A percentile compares a stretch with the other conserved stretches of the same genome.
phyloP scores from a whole-genome alignment of 176 grass and related monocot species.

The Guadua angustifolia region DNA sequence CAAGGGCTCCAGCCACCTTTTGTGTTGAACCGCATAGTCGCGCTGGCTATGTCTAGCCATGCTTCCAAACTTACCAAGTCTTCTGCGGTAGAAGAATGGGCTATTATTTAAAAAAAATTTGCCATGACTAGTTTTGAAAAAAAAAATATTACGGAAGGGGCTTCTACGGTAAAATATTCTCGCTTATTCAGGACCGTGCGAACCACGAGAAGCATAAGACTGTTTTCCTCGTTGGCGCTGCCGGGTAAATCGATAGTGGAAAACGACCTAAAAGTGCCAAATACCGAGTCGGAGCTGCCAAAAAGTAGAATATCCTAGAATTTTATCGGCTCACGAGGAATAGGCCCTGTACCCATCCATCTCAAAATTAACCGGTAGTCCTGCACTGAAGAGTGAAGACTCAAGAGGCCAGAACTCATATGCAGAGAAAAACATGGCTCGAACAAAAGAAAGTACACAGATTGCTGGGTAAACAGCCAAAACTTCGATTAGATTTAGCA shows the following conservation, averaged over 20 bases:
- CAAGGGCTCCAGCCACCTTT: too few species aligned
- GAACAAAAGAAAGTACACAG: neutral
- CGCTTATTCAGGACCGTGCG: constrained; percentile 26
- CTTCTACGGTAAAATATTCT: too few species aligned
- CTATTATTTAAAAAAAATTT: too few species aligned
- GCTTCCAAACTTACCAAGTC: too few species aligned
- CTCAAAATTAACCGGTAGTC: neutral
- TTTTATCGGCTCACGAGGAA: constrained; percentile 45
- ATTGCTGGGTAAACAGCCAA: neutral
- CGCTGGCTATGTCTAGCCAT: too few species aligned
- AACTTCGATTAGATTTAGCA: neutral
- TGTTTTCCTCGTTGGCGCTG: constrained; percentile 24
- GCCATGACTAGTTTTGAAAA: too few species aligned
- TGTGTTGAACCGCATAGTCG: too few species aligned
- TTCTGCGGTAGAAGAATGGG: too few species aligned
- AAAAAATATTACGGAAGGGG: too few species aligned
- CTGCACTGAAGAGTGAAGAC: too few species aligned
- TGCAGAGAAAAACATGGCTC: neutral
- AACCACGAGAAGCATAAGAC: constrained; percentile 42
- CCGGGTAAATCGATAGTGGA: constrained; percentile 29
- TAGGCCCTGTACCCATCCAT: constrained; percentile 16
- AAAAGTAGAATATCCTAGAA: constrained; percentile 34
- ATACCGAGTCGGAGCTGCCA: constrained; percentile 5
- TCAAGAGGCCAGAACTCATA: neutral
- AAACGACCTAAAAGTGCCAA: constrained; percentile 36